Base-by-base conservation (phyloP, 257 asterid species). In the Fraxinus excelsior region DNA sequence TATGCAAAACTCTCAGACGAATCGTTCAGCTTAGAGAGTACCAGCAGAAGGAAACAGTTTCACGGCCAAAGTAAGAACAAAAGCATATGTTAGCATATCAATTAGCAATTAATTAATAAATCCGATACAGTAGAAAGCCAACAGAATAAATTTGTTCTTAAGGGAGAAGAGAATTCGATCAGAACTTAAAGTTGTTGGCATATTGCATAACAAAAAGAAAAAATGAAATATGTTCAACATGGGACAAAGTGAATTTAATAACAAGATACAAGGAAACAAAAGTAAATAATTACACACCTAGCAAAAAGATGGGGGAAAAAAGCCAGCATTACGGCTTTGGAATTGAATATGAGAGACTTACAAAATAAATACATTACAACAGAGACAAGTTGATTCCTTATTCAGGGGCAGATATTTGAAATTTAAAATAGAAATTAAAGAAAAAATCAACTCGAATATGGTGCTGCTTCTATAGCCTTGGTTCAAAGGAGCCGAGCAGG, bases 1-100 rank as follows among this genome's bases (percentile, higher is more conserved):
- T 73, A 80, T 70, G 31, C 67, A 42, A 53, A 40, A 74, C 49
- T 69, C 73, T 34, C 40, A 4, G 51, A 35, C 23, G 64, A 44
- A 56, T 29, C 14, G 40, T 42, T 71, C 53, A 69, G 62, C 71
- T 69, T 34, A 32, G 51, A 25, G 74, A 38, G 56, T 77, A 72
- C 80, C 85, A 72, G 76, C 74, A 81, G 75, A 72, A 74, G 76
- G 66, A 32, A 80, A 56, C 75, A 58, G 70, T 62, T 53, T 60
- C 29, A 13, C 49, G 26, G 5, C 8, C 74, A 38, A 5, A 21
- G 0, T 7, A 32, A 34, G 25, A 37, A 38, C 28, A 38, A 35
- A 29, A 35, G 46, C 7, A 35, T 68, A 68, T 1, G 28, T 37
- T 12, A 34, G 42, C 32, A 34, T 16, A 66, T 5, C 10, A 49